phyloP scores from a whole-genome alignment of 2,329 filamentous ascomycete species.

The Penicillium sp. region DNA sequence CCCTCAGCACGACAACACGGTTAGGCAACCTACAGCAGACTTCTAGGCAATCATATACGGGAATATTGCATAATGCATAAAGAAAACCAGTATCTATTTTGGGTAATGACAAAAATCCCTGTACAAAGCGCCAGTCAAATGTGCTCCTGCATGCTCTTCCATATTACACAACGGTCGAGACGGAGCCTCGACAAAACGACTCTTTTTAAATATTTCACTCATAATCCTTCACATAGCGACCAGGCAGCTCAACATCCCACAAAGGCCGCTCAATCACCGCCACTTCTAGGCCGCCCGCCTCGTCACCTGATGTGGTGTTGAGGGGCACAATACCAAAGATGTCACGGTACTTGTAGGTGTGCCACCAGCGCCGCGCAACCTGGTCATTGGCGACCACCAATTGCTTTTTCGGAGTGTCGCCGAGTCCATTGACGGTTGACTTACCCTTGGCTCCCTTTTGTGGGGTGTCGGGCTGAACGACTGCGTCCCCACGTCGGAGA shows the following conservation, averaged over 20 bases:
- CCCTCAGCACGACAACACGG: background rate
- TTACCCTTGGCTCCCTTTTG: slow-evolving; percentile 21
- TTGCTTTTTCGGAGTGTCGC: slow-evolving; percentile 26
- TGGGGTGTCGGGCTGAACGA: slow-evolving; percentile 20
- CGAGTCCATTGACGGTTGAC: slow-evolving; percentile 15
- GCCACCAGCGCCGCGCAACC: slow-evolving; percentile 58
- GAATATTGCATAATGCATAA: background rate
- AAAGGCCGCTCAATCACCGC: slow-evolving; percentile 83
- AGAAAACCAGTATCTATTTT: slow-evolving; percentile 10
- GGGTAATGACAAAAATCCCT: slow-evolving; percentile 12
- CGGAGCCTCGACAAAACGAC: slow-evolving; percentile 1
- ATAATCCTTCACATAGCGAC: slow-evolving; percentile 64
- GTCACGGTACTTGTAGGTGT: slow-evolving; percentile 91
- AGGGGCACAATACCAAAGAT: slow-evolving; percentile 74
- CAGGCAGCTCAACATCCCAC: slow-evolving; percentile 77
- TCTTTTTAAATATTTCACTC: slow-evolving; percentile 33
- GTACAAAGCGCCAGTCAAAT: slow-evolving; percentile 23
- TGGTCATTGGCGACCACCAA: slow-evolving; percentile 23
- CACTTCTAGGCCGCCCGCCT: slow-evolving; percentile 60
- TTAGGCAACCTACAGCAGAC: background rate
- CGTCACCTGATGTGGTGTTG: slow-evolving; percentile 35
- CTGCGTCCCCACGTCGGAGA: slow-evolving; percentile 27
- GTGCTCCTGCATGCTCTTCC: slow-evolving; percentile 19
- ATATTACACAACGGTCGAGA: slow-evolving; percentile 15
- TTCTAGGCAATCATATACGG: background rate